Conservation (phyloP, 129 eudicot genomes). For the Tagetes erecta region DNA sequence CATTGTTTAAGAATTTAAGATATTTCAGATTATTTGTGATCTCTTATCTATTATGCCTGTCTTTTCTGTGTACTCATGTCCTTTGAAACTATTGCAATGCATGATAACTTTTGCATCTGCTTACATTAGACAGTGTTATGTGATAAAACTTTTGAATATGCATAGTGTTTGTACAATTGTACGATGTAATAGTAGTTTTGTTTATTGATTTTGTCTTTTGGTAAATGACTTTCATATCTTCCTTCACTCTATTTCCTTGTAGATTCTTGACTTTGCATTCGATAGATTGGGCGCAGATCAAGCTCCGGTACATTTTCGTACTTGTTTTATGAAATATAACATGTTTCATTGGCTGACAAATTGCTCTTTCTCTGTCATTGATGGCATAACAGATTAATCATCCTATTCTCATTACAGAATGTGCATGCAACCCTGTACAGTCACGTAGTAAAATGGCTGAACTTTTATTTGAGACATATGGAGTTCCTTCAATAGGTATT, state of each 20-base stretch:
- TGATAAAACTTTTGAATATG: background rate
- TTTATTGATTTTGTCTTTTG: constrained; percentile 13
- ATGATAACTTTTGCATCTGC: background rate
- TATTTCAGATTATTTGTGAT: background rate
- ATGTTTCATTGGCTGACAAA: constrained; percentile 23
- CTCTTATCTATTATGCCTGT: background rate
- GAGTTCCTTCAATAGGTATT: constrained; percentile 97
- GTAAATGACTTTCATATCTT: constrained; percentile 1
- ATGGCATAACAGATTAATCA: constrained; percentile 88
- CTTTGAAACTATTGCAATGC: background rate
- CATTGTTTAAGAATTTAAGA: no score
- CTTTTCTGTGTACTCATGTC: background rate
- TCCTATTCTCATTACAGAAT: constrained; percentile 95
- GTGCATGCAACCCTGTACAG: constrained; percentile 89
- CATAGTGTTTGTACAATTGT: background rate
- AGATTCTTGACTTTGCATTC: constrained; percentile 96
- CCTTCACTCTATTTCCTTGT: constrained; percentile 29
- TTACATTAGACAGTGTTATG: background rate
- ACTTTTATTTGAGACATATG: constrained; percentile 91
- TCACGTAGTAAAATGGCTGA: constrained; percentile 98
- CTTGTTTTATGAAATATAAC: constrained; percentile 16
- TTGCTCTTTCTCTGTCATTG: constrained; percentile 28
- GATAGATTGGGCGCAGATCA: constrained; percentile 92
- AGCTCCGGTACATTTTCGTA: constrained; percentile 56
- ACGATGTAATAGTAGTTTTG: constrained; percentile 18